Percentiles rank a stretch among this genome's conserved stretches.
phyloP scores from a whole-genome alignment of 2,329 filamentous ascomycete genomes.

The Didymella arachidicola region DNA sequence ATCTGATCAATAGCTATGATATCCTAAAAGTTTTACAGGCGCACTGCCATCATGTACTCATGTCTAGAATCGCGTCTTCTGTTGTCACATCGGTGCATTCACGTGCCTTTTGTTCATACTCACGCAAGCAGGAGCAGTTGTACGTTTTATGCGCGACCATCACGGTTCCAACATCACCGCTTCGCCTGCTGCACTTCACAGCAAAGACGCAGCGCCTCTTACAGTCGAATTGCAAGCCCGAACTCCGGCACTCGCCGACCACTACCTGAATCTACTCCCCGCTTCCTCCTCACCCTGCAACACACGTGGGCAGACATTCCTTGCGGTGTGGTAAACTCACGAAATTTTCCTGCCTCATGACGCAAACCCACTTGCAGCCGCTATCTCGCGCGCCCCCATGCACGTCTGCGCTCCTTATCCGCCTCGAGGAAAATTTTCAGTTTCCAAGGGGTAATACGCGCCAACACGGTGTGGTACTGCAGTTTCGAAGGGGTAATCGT shows the following conservation, averaged over 20 bases:
- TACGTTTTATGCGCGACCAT: neutral
- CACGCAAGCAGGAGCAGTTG: neutral
- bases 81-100: neutral
- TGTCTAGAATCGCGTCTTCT: neutral
- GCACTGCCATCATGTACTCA: slow-evolving; percentile 6
- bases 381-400: slow-evolving; percentile 6
- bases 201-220: neutral
- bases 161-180: neutral
- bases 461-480: neutral
- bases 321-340: neutral
- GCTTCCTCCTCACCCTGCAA: neutral
- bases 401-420: neutral
- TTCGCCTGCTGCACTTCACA: neutral
- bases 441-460: slow-evolving; percentile 49
- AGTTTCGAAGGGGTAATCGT: slow-evolving; percentile 23
- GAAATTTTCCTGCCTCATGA: slow-evolving; percentile 11
- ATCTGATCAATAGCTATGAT: neutral
- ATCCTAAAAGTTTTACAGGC: neutral
- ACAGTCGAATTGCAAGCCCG: neutral
- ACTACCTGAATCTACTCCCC: neutral
- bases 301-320: slow-evolving; percentile 3
- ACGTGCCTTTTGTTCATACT: neutral
- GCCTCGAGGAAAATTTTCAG: slow-evolving; percentile 38
- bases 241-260: neutral
- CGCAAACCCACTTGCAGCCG: slow-evolving; percentile 6